These are phyloP conservation scores for Xylaria sp. DNA, from an alignment of 2,329 filamentous ascomycete species.

Conservation along the genomic window DNA sequence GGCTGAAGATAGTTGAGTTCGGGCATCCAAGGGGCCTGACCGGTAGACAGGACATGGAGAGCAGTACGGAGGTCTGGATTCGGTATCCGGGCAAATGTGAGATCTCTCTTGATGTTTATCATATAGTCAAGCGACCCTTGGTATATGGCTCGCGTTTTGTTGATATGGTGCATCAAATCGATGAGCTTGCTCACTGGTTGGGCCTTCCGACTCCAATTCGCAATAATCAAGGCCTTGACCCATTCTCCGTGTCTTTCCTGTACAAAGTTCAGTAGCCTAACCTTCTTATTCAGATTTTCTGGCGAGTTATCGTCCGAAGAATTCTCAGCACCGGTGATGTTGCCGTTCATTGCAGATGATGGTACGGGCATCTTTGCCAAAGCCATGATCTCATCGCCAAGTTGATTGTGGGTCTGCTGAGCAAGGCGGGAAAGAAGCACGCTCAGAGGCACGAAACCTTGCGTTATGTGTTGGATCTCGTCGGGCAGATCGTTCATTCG, in stretches of 20 bases:
- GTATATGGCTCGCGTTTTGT: conserved; percentile 66
- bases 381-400: conserved; percentile 72
- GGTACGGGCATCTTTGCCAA: conserved; percentile 72
- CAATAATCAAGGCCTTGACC: conserved; percentile 89
- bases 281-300: conserved; percentile 78
- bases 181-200: conserved; percentile 85
- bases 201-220: conserved; percentile 85
- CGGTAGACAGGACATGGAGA: conserved; percentile 80
- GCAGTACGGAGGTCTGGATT: conserved; percentile 93
- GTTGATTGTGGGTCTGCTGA: conserved; percentile 80
- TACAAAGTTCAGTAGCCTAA: conserved; percentile 74
- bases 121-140: conserved; percentile 65
- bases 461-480: conserved; percentile 72
- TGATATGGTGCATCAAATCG: conserved; percentile 79
- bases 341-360: conserved; percentile 58
- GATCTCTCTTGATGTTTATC: conserved; percentile 73
- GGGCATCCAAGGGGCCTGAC: conserved; percentile 78
- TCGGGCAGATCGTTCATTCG: conserved; percentile 65
- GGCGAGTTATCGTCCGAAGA: conserved; percentile 60
- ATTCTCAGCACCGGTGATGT: conserved; percentile 46
- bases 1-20: conserved; percentile 82
- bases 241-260: conserved; percentile 84
- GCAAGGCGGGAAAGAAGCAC: conserved; percentile 78
- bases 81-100: conserved; percentile 76
- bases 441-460: conserved; percentile 77